phyloP scores from a whole-genome alignment of 164 flowering plant genomes.

The Platanus orientalis region DNA sequence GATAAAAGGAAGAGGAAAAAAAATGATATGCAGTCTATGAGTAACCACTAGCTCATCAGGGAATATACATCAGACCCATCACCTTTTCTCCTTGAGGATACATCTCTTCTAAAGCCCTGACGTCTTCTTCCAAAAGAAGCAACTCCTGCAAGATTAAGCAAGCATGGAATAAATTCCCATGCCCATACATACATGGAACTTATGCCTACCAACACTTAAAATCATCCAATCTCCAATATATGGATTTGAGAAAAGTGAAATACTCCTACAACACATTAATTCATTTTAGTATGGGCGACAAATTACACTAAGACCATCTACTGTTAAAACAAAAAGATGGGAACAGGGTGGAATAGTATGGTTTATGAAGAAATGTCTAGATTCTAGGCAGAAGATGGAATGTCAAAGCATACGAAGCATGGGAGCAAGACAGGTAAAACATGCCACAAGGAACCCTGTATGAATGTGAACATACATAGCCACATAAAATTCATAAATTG shows the following conservation, averaged over 20 bases:
- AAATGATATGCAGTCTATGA: constrained; percentile 5
- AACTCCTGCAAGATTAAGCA: constrained; percentile 58
- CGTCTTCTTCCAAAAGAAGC: constrained; percentile 91
- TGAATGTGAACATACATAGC: no score
- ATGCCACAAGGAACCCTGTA: no score
- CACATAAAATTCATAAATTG: background rate
- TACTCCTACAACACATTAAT: background rate
- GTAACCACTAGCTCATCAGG: background rate
- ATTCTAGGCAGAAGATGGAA: no score
- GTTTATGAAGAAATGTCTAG: no score
- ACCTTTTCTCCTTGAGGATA: constrained; percentile 99
- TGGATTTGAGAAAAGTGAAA: no score
- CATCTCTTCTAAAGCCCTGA: constrained; percentile 93
- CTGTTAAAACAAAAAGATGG: no score
- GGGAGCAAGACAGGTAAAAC: no score
- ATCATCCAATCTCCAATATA: background rate
- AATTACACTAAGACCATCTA: no score
- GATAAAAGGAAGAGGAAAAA: constrained; percentile 11
- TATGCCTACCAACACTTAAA: background rate
- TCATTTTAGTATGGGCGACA: no score
- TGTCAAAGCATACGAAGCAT: no score
- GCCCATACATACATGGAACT: background rate
- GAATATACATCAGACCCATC: constrained; percentile 1
- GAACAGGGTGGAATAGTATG: no score
- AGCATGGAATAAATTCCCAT: constrained; percentile 11